A percentile compares a stretch with the other conserved stretches of the same genome.
phyloP scores from a whole-genome alignment of 2,329 filamentous ascomycete species.

The Grosmannia huntii region DNA sequence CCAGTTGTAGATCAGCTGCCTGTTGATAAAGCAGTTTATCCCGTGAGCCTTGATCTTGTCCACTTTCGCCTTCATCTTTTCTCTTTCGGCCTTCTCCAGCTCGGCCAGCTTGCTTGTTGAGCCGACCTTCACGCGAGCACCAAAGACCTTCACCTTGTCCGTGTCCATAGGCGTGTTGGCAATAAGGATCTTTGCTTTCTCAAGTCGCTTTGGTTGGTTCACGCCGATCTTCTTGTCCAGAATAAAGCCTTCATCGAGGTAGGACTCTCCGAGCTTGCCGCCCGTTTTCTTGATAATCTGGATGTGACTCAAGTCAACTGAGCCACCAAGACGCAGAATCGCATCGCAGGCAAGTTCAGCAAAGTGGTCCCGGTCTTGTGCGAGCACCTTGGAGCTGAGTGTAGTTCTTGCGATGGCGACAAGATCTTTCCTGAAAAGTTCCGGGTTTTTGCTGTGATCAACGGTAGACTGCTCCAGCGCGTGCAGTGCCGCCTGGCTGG shows the following conservation, averaged over 20 bases:
- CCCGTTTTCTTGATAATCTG: conserved; percentile 99
- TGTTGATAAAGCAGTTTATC: conserved; percentile 99
- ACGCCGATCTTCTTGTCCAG: conserved; percentile 98
- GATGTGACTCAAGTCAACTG: conserved; percentile 90
- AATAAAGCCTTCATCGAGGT: conserved; percentile 96
- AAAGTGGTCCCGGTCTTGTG: conserved; percentile 89
- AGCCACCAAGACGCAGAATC: conserved; percentile 77
- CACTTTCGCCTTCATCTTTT: conserved; percentile 99
- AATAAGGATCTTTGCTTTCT: conserved; percentile 96
- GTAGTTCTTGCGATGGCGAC: conserved; percentile 87
- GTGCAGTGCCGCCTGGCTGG: conserved; percentile 73
- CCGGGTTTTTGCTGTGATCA: conserved; percentile 73
- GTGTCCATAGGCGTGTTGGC: conserved; percentile 99
- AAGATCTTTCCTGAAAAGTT: conserved; percentile 81
- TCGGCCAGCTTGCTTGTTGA: conserved; percentile 97
- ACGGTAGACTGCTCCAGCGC: conserved; percentile 76
- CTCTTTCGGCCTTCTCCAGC: conserved; percentile 91
- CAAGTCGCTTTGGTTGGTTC: conserved; percentile 92
- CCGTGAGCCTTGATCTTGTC: conserved; percentile 98
- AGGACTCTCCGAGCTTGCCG: conserved; percentile 93
- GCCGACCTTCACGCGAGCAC: conserved; percentile 89
- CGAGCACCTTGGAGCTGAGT: conserved; percentile 90
- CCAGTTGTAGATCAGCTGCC: conserved; percentile 99
- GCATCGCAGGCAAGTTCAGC: conserved; percentile 81
- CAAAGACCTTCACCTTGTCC: conserved; percentile 99